These are phyloP conservation scores for Buxus sempervirens DNA, from an alignment of 164 flowering plant species.

Conservation along the genomic window DNA sequence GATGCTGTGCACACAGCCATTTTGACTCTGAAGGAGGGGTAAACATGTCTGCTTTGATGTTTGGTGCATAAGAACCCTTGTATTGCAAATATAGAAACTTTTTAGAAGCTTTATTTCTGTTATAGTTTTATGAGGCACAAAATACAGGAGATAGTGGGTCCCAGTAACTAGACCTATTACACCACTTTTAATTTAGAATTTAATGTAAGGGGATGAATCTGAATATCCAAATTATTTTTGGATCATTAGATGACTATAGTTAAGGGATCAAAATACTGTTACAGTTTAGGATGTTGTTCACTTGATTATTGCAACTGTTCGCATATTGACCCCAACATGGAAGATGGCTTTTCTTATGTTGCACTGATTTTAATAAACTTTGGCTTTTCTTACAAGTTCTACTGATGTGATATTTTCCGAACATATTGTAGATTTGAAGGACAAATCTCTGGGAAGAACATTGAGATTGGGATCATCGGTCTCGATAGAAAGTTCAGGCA, in stretches of 20 bases:
- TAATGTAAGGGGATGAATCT: background rate
- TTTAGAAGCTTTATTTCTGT: background rate
- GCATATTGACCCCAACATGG: background rate
- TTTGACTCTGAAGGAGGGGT: constrained; percentile 98
- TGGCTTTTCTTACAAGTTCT: too few species aligned
- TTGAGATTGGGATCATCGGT: constrained; percentile 93
- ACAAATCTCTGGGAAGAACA: constrained; percentile 89
- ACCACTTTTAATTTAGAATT: too few species aligned
- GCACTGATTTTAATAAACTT: background rate
- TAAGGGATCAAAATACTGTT: background rate
- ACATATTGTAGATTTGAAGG: constrained; percentile 76
- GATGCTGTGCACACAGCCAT: constrained; percentile 99
- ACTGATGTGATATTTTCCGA: constrained; percentile 8
- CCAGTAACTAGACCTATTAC: background rate
- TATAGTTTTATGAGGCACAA: background rate
- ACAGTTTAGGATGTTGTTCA: background rate
- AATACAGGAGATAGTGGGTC: too few species aligned
- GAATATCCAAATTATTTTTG: background rate
- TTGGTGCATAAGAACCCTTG: background rate
- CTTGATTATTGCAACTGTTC: background rate
- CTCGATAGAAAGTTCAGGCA: constrained; percentile 76
- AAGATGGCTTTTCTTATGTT: background rate
- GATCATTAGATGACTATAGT: background rate
- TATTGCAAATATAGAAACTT: background rate
- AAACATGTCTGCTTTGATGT: constrained; percentile 4